phyloP scores from a whole-genome alignment of 805 yeast genomes.

The Candida adriatica region DNA sequence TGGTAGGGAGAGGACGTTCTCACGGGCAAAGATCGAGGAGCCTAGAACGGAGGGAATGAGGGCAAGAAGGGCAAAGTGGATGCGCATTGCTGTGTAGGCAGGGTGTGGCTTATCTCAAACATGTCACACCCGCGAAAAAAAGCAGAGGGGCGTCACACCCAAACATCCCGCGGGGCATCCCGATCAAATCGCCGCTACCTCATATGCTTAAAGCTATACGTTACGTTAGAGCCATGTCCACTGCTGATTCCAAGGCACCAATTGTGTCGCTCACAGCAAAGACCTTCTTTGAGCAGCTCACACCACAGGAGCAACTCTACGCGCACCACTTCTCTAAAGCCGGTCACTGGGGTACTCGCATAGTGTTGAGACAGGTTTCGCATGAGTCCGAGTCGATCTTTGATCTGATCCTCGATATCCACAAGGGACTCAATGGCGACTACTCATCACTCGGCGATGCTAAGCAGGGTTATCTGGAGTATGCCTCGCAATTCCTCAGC shows the following conservation, averaged over 20 bases:
- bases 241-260: constrained; percentile 63
- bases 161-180: no score
- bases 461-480: constrained; percentile 51
- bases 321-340: constrained; percentile 84
- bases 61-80: no score
- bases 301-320: constrained; percentile 54
- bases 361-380: constrained; percentile 73
- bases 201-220: no score
- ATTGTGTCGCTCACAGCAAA: constrained; percentile 63
- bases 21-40: constrained; percentile 17
- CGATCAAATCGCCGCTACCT: no score
- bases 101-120: no score
- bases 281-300: constrained; percentile 58
- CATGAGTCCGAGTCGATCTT: constrained; percentile 73
- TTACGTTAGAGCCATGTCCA: no score
- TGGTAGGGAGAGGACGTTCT: constrained; percentile 23
- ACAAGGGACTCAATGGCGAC: constrained; percentile 42
- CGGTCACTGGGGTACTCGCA: constrained; percentile 77
- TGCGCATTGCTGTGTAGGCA: no score
- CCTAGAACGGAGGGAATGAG: constrained; percentile 5
- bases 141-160: no score
- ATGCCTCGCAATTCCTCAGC: constrained; percentile 66
- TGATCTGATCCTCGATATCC: constrained; percentile 60
- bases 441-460: constrained; percentile 33
- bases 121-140: no score